phyloP scores from a whole-genome alignment of 805 yeast species.

The Schizosaccharomyces octosporus region DNA sequence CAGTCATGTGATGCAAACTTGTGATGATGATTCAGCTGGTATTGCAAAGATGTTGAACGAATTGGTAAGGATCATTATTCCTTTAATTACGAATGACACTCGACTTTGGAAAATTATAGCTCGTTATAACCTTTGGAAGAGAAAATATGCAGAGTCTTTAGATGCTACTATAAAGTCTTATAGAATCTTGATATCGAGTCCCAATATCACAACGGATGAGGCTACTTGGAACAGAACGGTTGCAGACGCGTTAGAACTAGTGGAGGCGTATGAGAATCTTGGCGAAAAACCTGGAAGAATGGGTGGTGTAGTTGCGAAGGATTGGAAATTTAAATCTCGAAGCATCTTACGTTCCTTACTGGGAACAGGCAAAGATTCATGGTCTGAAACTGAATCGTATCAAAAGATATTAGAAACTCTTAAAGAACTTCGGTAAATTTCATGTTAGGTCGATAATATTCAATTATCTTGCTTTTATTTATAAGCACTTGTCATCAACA shows the following conservation, averaged over 20 bases:
- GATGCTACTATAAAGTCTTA: slow-evolving; percentile 72
- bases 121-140: slow-evolving; percentile 65
- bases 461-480: too few species aligned
- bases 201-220: slow-evolving; percentile 39
- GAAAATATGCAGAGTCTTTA: slow-evolving; percentile 66
- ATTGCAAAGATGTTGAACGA: slow-evolving; percentile 49
- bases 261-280: slow-evolving; percentile 62
- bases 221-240: slow-evolving; percentile 53
- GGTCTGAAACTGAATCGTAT: slow-evolving; percentile 71
- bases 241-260: slow-evolving; percentile 50
- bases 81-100: slow-evolving; percentile 36
- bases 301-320: slow-evolving; percentile 54
- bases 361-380: slow-evolving; percentile 51
- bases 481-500: too few species aligned
- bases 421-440: too few species aligned
- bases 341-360: slow-evolving; percentile 46
- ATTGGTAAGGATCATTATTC: slow-evolving; percentile 47
- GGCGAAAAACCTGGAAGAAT: slow-evolving; percentile 71
- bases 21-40: slow-evolving; percentile 15
- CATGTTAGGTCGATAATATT: too few species aligned
- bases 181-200: slow-evolving; percentile 36
- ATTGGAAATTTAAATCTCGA: slow-evolving; percentile 71
- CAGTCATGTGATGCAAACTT: slow-evolving; percentile 20
- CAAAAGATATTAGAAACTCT: slow-evolving; percentile 19
- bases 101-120: slow-evolving; percentile 70